These are phyloP conservation scores for Fraxinus floribunda DNA, from an alignment of 305 asterid species.

Conservation along the genomic window DNA sequence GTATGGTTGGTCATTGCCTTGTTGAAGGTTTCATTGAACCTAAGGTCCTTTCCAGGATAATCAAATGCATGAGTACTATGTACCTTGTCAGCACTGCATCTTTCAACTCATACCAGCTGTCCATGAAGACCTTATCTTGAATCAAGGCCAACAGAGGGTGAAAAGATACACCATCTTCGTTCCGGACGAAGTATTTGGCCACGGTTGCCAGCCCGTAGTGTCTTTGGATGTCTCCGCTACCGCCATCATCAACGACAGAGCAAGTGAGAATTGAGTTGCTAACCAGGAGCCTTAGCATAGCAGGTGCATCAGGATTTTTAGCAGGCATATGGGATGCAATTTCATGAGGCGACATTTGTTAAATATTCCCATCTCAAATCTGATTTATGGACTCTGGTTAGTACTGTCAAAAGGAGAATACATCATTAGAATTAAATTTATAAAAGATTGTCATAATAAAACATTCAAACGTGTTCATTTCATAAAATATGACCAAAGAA, in stretches of 20 bases:
- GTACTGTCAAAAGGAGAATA: not conserved
- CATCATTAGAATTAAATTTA: not conserved
- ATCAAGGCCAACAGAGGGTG: not conserved
- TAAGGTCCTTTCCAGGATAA: not conserved
- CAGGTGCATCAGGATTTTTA: slow-evolving; percentile 15
- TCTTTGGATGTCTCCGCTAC: not conserved
- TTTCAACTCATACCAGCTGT: not conserved
- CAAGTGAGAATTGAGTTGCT: slow-evolving; percentile 36
- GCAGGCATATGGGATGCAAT: slow-evolving; percentile 14
- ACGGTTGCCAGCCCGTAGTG: slow-evolving; percentile 34
- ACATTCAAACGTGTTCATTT: too few species aligned
- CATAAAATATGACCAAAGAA: too few species aligned
- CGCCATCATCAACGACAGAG: not conserved
- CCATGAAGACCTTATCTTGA: not conserved
- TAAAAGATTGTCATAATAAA: too few species aligned
- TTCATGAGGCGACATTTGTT: slow-evolving; percentile 8
- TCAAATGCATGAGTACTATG: slow-evolving; percentile 15
- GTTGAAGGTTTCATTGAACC: slow-evolving; percentile 9
- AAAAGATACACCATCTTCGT: slow-evolving; percentile 31
- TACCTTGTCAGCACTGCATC: slow-evolving; percentile 12
- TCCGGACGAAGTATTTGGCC: slow-evolving; percentile 35
- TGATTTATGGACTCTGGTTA: not conserved
- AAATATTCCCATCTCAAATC: not conserved
- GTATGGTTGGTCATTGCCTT: slow-evolving; percentile 25
- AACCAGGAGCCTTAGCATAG: slow-evolving; percentile 36